phyloP scores from a whole-genome alignment of 306 rosid genomes.

The Cicer chorassanicum region DNA sequence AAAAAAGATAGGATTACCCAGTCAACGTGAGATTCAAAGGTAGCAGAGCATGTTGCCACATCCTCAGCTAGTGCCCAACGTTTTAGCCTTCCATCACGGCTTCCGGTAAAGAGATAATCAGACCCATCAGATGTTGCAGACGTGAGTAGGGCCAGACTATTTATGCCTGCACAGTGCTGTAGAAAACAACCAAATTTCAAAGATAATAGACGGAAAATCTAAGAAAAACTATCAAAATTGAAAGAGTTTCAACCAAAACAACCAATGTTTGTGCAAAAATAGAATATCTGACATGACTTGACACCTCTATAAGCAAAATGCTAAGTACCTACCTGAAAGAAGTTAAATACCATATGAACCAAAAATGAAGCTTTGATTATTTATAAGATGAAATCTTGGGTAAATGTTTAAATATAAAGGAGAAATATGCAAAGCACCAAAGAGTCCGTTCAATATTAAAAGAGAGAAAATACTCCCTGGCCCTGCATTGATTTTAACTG shows the following conservation, averaged over 20 bases:
- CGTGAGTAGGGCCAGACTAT: slow-evolving; percentile 75
- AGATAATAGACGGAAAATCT: slow-evolving; percentile 30
- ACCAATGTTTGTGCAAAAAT: slow-evolving; percentile 1
- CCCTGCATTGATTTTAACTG: slow-evolving; percentile 3
- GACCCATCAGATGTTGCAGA: slow-evolving; percentile 63
- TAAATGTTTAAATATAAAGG: slow-evolving; percentile 11
- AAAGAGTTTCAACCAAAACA: slow-evolving; percentile 38
- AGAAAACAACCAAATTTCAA: slow-evolving; percentile 47
- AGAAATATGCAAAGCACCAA: slow-evolving; percentile 7
- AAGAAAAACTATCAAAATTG: slow-evolving; percentile 13
- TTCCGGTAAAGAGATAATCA: slow-evolving; percentile 89
- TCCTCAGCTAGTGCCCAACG: slow-evolving; percentile 81
- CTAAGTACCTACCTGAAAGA: slow-evolving; percentile 22
- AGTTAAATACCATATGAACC: slow-evolving; percentile 11
- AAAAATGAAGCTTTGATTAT: slow-evolving; percentile 31
- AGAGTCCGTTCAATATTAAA: background rate
- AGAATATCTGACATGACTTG: slow-evolving; percentile 22
- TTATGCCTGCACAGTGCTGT: slow-evolving; percentile 98
- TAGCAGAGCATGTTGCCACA: slow-evolving; percentile 81
- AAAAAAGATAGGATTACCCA: slow-evolving; percentile 67
- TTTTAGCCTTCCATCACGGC: slow-evolving; percentile 97
- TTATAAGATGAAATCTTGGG: slow-evolving; percentile 25
- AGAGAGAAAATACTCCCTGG: slow-evolving; percentile 23
- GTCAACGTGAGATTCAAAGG: slow-evolving; percentile 98
- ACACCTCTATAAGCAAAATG: slow-evolving; percentile 28